A percentile compares a stretch with the other conserved stretches of the same genome.
Evolutionary conservation across 169 alveolate species (phyloP).

Genomic region (Theileria sp.): DNA sequence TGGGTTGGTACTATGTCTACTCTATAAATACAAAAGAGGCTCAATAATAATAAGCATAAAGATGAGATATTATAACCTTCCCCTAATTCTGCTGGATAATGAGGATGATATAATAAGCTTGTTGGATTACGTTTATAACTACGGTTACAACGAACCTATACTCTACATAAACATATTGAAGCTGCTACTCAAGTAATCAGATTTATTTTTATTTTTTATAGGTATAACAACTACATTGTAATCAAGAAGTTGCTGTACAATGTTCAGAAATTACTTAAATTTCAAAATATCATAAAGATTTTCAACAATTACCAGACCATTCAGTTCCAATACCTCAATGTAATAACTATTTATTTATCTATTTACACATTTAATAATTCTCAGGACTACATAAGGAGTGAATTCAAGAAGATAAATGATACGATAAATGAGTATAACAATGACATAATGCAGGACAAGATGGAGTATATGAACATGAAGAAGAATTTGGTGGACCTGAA

Average conservation of each 20-base stretch:
- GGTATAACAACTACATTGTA: constrained; percentile 24
- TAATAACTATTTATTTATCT: background rate
- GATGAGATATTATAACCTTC: constrained; percentile 64
- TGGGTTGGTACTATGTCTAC: constrained; percentile 46
- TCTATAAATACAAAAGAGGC: constrained; percentile 56
- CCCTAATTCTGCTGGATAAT: constrained; percentile 40
- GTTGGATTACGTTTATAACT: constrained; percentile 49
- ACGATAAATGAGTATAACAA: constrained; percentile 30
- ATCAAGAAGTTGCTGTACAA: constrained; percentile 36
- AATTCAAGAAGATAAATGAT: constrained; percentile 45
- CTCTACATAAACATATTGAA: constrained; percentile 42
- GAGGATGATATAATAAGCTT: constrained; percentile 37
- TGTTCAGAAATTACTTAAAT: constrained; percentile 45
- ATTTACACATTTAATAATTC: background rate
- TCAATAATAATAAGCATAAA: constrained; percentile 57
- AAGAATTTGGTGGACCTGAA: constrained; percentile 50
- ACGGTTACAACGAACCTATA: constrained; percentile 65
- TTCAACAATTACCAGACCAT: constrained; percentile 28
- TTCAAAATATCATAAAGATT: constrained; percentile 36
- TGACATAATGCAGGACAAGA: constrained; percentile 54
- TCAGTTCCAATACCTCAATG: constrained; percentile 46
- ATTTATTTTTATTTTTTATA: background rate
- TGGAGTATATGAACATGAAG: constrained; percentile 46
- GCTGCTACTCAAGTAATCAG: constrained; percentile 13
- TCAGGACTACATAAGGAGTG: constrained; percentile 56